A percentile compares a stretch with the other conserved stretches of the same genome.
These are phyloP conservation scores for Debaryomycetaceae sp. DNA, from an alignment of 1,139 yeast species.

Conservation along the genomic window DNA sequence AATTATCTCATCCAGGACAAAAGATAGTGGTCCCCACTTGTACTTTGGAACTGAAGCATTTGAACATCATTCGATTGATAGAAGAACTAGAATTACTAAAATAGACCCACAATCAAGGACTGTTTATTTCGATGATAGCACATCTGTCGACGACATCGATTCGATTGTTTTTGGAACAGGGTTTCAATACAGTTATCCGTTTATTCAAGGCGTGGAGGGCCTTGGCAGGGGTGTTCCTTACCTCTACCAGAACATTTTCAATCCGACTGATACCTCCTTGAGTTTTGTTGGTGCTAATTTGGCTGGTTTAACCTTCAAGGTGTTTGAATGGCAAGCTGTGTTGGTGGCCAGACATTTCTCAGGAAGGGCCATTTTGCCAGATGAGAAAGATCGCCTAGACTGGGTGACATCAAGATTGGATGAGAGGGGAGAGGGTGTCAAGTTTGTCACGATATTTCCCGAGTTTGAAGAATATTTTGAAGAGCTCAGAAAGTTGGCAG, in stretches of 20 bases:
- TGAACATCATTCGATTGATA: slow-evolving; percentile 29
- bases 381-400: slow-evolving; percentile 21
- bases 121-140: slow-evolving; percentile 29
- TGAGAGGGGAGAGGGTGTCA: slow-evolving; percentile 25
- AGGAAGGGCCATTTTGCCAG: slow-evolving; percentile 30
- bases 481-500: slow-evolving; percentile 17
- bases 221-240: slow-evolving; percentile 21
- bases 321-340: slow-evolving; percentile 43
- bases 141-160: slow-evolving; percentile 26
- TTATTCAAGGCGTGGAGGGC: slow-evolving; percentile 23
- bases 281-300: slow-evolving; percentile 40
- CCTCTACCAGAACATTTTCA: slow-evolving; percentile 37
- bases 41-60: slow-evolving; percentile 41
- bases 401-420: slow-evolving; percentile 29
- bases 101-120: slow-evolving; percentile 18
- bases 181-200: slow-evolving; percentile 41
- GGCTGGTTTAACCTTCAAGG: slow-evolving; percentile 38
- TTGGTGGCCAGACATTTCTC: slow-evolving; percentile 31
- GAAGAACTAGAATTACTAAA: slow-evolving; percentile 27
- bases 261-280: slow-evolving; percentile 31
- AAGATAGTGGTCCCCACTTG: slow-evolving; percentile 34
- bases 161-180: slow-evolving; percentile 44
- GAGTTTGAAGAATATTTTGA: slow-evolving; percentile 23
- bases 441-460: slow-evolving; percentile 16
- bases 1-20: slow-evolving; percentile 36